Conservation (phyloP, 2,329 filamentous ascomycete genomes). For the Paramyrothecium roridum region DNA sequence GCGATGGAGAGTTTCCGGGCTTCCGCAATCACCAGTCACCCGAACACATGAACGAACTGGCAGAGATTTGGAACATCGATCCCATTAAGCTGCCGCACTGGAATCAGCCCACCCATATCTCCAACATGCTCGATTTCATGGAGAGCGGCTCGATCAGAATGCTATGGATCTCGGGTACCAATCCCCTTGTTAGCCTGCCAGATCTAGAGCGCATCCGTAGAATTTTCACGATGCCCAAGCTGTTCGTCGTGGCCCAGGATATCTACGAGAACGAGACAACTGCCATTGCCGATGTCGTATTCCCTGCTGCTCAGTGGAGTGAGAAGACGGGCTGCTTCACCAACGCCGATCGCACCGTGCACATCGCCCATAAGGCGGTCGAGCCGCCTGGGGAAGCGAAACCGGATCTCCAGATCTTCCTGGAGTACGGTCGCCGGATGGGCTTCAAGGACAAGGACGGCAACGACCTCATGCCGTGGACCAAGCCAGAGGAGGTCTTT, state of each 20-base stretch:
- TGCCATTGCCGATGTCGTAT: slow-evolving; percentile 30
- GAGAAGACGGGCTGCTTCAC: slow-evolving; percentile 36
- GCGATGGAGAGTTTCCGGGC: slow-evolving; percentile 33
- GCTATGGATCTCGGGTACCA: slow-evolving; percentile 34
- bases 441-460: slow-evolving; percentile 29
- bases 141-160: slow-evolving; percentile 28
- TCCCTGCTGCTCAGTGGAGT: slow-evolving; percentile 31
- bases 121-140: slow-evolving; percentile 32
- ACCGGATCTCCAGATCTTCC: slow-evolving; percentile 30
- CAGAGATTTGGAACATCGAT: slow-evolving; percentile 32
- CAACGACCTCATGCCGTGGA: slow-evolving; percentile 23
- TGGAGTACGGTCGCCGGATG: slow-evolving; percentile 29
- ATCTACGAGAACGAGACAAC: slow-evolving; percentile 33
- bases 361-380: slow-evolving; percentile 31
- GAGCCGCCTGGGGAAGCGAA: slow-evolving; percentile 32
- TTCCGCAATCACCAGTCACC: slow-evolving; percentile 31
- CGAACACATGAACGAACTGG: slow-evolving; percentile 30
- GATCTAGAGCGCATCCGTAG: slow-evolving; percentile 23
- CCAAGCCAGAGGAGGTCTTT: slow-evolving; percentile 26
- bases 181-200: slow-evolving; percentile 33
- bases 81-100: slow-evolving; percentile 29
- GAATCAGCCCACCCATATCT: slow-evolving; percentile 31
- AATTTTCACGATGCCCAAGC: slow-evolving; percentile 24
- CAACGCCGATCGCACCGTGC: slow-evolving; percentile 33
- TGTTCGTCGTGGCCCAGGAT: slow-evolving; percentile 32